Evolutionary conservation across 1,284 basidiomycete species (phyloP), one percentile per base, ranked within the genome.

Genomic region (Polyporus tsugae): DNA sequence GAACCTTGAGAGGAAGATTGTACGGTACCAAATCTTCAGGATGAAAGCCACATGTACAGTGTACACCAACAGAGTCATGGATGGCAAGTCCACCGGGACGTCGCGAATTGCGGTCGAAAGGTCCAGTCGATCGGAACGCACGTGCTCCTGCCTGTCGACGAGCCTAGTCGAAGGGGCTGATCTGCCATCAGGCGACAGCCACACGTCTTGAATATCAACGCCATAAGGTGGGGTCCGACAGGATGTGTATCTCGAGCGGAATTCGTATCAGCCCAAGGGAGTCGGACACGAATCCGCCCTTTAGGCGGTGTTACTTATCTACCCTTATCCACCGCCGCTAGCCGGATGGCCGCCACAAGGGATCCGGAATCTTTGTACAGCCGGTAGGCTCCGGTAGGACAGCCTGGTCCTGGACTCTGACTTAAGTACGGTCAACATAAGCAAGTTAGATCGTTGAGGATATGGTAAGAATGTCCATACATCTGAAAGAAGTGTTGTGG

Each of bases 181-280:
- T 49, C 46, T 49, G 46, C 46, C 46, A 49, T 49, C 46, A 46
- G 2, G n/a, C 44, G n/a, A 22, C 46, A 49, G 46, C 46, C 46
- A 49, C 44, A 46, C 11, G 46, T 49, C 46, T n/a, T n/a, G n/a
- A 25, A 49, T 49, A 49, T 46, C 44, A 46, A 46, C n/a, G 44
- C 44, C 44, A n/a, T n/a, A 44, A n/a, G 44, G 44, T 46, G 19
- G 17, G 44, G 44, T 22, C 44, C 44, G 29, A 29, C 29, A 46
- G 44, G n/a, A 46, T 6, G 44, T 22, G 44, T 46, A 46, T 46
- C 44, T 46, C 17, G n/a, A 19, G 46, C 22, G 22, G 22, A 11
- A 49, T 49, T 49, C 22, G 22, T 25, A 25, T 49, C 22, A 11
- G 22, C 46, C 22, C 46, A 11, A 25, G 22, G 10, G n/a, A n/a